These are phyloP conservation scores for Stachybotrys chartarum DNA, from an alignment of 2,329 filamentous ascomycete genomes.

Conservation along the genomic window DNA sequence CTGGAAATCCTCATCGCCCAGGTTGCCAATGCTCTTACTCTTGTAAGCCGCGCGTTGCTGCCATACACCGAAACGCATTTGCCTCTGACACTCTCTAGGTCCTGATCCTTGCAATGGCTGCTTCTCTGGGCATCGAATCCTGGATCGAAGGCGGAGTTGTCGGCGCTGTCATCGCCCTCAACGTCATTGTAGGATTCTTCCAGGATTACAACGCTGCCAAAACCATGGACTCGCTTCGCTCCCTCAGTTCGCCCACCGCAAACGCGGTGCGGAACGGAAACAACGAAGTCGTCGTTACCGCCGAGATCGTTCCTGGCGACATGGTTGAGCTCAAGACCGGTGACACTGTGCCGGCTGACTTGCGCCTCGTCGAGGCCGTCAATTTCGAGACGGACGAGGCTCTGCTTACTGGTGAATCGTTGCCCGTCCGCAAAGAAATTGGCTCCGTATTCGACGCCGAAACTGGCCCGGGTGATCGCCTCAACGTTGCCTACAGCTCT, in stretches of 20 bases:
- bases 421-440: constrained; percentile 49
- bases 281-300: constrained; percentile 27
- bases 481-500: constrained; percentile 57
- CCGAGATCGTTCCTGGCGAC: constrained; percentile 49
- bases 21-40: constrained; percentile 62
- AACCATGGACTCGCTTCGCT: constrained; percentile 40
- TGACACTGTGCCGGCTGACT: constrained; percentile 55
- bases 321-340: constrained; percentile 47
- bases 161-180: constrained; percentile 48
- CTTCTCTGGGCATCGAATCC: constrained; percentile 49
- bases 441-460: constrained; percentile 32
- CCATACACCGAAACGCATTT: too few relatives aligned
- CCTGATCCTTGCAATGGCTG: constrained; percentile 49
- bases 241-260: constrained; percentile 35
- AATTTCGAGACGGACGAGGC: constrained; percentile 65
- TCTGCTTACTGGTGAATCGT: constrained; percentile 56
- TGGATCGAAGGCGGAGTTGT: constrained; percentile 56
- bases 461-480: constrained; percentile 46
- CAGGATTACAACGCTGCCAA: constrained; percentile 41
- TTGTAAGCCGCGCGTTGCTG: constrained; percentile 35
- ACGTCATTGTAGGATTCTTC: constrained; percentile 45
- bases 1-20: constrained; percentile 59
- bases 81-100: constrained; percentile 21
- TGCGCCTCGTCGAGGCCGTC: constrained; percentile 49
- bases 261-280: constrained; percentile 34